phyloP scores from a whole-genome alignment of 257 asterid genomes.

The Ilex aquifolium region DNA sequence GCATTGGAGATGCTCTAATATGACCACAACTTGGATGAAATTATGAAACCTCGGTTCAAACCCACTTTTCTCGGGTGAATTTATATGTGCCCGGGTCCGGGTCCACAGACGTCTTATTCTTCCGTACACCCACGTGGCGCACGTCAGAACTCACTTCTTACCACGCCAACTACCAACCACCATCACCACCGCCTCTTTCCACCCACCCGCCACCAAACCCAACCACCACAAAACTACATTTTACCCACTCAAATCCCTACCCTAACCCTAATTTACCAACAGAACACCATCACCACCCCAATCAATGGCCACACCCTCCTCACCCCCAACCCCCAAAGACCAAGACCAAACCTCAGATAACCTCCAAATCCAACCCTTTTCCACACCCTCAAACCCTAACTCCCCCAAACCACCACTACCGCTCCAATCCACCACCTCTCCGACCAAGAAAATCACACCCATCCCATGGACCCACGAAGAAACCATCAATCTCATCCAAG shows the following conservation, averaged over 20 bases:
- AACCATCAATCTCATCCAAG: slow-evolving; percentile 73
- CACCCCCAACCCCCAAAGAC: slow-evolving; percentile 19
- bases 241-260: slow-evolving; percentile 33
- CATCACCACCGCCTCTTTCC: background rate
- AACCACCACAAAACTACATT: background rate
- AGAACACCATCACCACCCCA: background rate
- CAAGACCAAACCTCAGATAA: slow-evolving; percentile 11
- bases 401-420: slow-evolving; percentile 7
- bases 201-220: background rate
- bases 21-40: too few relatives aligned
- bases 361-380: slow-evolving; percentile 20
- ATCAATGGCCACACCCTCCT: slow-evolving; percentile 8
- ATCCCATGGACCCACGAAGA: slow-evolving; percentile 84
- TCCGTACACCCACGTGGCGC: too few relatives aligned
- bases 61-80: too few relatives aligned
- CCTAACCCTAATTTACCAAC: background rate
- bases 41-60: too few relatives aligned
- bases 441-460: slow-evolving; percentile 55
- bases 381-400: slow-evolving; percentile 14
- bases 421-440: slow-evolving; percentile 22
- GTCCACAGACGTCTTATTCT: too few relatives aligned
- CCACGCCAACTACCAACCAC: too few relatives aligned
- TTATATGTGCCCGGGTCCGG: too few relatives aligned
- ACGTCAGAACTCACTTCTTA: too few relatives aligned
- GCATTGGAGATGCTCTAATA: too few relatives aligned